Conservation (phyloP, 345 rosid species). For the Balakata baccata region DNA sequence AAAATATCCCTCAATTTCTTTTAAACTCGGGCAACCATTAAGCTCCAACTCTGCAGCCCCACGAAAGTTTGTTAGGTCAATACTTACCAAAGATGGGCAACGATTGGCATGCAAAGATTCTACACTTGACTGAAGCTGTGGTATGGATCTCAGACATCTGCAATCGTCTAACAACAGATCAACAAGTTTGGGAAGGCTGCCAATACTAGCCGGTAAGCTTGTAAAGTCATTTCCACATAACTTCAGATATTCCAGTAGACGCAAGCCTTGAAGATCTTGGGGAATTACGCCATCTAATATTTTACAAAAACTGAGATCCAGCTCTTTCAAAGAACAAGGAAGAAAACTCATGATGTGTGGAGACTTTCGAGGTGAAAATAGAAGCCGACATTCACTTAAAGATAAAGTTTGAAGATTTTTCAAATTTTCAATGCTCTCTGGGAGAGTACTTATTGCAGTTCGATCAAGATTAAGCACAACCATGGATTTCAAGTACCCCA, state of each 20-base stretch:
- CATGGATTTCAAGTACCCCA: not conserved
- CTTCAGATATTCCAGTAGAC: not conserved
- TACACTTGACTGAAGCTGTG: slow-evolving; percentile 12
- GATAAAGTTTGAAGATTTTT: not conserved
- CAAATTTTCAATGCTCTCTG: not conserved
- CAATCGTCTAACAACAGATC: slow-evolving; percentile 3
- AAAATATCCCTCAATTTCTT: slow-evolving; percentile 7
- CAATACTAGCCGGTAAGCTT: slow-evolving; percentile 10
- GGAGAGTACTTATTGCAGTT: not conserved
- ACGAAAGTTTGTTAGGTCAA: slow-evolving; percentile 5
- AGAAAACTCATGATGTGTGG: not conserved
- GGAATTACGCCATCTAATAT: slow-evolving; percentile 5
- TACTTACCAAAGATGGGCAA: not conserved
- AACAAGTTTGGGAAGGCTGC: slow-evolving; percentile 1
- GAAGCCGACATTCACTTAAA: not conserved
- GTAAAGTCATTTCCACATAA: slow-evolving; percentile 18
- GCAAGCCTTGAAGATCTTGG: slow-evolving; percentile 4
- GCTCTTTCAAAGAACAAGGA: not conserved
- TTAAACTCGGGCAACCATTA: slow-evolving; percentile 6
- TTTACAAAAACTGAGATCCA: slow-evolving; percentile 11
- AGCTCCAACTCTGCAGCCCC: not conserved
- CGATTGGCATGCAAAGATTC: not conserved
- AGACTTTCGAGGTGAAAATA: slow-evolving; percentile 5
- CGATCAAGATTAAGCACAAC: not conserved
- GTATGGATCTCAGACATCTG: not conserved